Conservation (phyloP, 805 yeast genomes). For the Wickerhamiella slavikovae region DNA sequence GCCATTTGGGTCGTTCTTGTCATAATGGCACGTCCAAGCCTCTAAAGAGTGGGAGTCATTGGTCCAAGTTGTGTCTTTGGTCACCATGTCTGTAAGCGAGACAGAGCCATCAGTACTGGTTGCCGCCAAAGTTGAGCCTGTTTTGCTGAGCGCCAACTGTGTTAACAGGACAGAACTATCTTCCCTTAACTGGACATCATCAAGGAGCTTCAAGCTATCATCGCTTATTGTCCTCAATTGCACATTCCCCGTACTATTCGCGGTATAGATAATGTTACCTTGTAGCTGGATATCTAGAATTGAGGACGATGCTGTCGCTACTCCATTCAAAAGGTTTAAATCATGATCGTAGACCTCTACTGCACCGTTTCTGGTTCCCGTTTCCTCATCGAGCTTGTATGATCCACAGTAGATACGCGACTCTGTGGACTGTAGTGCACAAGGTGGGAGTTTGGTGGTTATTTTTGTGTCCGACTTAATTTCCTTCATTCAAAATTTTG, state of each 20-base stretch:
- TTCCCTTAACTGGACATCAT: conserved; percentile 28
- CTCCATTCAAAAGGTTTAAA: conserved; percentile 6
- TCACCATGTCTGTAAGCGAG: conserved; percentile 19
- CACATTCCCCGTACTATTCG: conserved; percentile 66
- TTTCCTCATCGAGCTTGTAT: conserved; percentile 43
- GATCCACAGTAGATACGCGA: conserved; percentile 54
- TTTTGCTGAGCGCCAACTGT: too few relatives aligned
- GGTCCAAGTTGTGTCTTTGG: conserved; percentile 1
- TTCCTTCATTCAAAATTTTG: too few relatives aligned
- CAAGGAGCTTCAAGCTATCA: conserved; percentile 9
- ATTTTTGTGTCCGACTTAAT: not conserved
- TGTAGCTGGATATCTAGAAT: conserved; percentile 57
- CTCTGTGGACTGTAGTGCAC: conserved; percentile 43
- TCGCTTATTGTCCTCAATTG: conserved; percentile 33
- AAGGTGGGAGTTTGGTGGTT: conserved; percentile 50
- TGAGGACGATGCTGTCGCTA: conserved; percentile 21
- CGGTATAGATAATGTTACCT: conserved; percentile 22
- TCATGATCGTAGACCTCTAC: conserved; percentile 23
- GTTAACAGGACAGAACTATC: conserved; percentile 39
- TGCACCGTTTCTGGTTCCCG: conserved; percentile 44
- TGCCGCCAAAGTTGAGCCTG: too few relatives aligned
- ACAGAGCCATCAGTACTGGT: conserved; percentile 54
- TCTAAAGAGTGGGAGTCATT: conserved; percentile 42
- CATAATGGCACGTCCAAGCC: conserved; percentile 71
- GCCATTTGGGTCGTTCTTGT: conserved; percentile 22